Conservation (phyloP, 345 rosid species). For the Triadica sebifera region DNA sequence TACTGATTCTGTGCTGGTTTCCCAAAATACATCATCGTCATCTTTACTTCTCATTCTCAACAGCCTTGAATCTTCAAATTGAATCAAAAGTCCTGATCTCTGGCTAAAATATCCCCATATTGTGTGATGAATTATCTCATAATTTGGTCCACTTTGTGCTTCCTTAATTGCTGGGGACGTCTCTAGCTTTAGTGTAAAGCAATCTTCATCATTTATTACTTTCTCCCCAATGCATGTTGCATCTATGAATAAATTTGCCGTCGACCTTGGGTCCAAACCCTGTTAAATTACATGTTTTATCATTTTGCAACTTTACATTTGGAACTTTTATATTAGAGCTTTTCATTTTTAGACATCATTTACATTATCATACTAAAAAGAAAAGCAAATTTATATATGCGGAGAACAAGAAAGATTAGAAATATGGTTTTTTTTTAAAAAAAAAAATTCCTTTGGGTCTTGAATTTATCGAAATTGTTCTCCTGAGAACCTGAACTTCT, state of each 20-base stretch:
- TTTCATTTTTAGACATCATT: too few species aligned
- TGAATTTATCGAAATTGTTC: too few species aligned
- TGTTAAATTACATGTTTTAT: conserved; percentile 12
- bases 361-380: too few species aligned
- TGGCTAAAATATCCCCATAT: conserved; percentile 96
- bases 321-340: too few species aligned
- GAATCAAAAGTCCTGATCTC: conserved; percentile 73
- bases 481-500: too few species aligned
- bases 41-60: conserved; percentile 60
- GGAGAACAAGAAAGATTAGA: too few species aligned
- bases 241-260: conserved; percentile 70
- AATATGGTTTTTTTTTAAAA: too few species aligned
- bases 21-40: conserved; percentile 82
- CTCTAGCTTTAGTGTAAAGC: conserved; percentile 77
- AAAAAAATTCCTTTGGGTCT: too few species aligned
- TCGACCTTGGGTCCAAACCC: conserved; percentile 92
- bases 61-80: conserved; percentile 81
- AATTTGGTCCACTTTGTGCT: conserved; percentile 75
- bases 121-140: conserved; percentile 81
- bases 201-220: conserved; percentile 63
- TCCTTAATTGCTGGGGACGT: conserved; percentile 66
- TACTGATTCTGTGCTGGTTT: conserved; percentile 75
- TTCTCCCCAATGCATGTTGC: conserved; percentile 91
- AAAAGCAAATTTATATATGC: too few species aligned
- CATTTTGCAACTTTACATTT: neutral